Base-by-base conservation (phyloP, 2,329 filamentous ascomycete species). In the Ophiostoma novo-ulmi region DNA sequence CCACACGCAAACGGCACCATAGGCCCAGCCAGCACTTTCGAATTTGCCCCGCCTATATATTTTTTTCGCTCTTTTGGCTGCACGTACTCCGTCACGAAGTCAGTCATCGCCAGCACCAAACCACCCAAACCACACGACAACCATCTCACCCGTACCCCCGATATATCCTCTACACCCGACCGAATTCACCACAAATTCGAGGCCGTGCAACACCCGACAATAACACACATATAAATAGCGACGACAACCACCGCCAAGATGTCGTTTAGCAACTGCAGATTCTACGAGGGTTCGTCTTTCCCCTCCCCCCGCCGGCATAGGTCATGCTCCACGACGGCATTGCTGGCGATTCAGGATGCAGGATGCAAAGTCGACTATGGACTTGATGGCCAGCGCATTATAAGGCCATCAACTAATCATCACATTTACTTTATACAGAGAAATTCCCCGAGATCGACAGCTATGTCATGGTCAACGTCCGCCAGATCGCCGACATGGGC, bases 401-500 rank as follows among this genome's bases (percentile, higher is more conserved):
- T 14, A 38, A 38, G 35, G 14, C 35, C 63, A 39, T 39, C 63
- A 14, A 20, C 63, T 65, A 39, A 65, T 20, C 1, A 5, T 20
- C 8, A 38, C 61, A 22, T 65, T 65, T 67, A 17, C 44, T 20
- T 44, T 14, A 5, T 83, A 36, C 70, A 75, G 86, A 88, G 74
- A 88, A 89, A 79, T 96, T 91, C 79, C 93, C 93, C 72, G 95
- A 98, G 87, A 94, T 99, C 80, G 95, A 99, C 84, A 97, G 93
- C 86, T 98, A 97, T 83, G 96, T 99, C 80, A 99, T 99, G 95
- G 95, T 99, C 81, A 99, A 98, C 82, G 95, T 76, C 61, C 73
- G 73, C 88, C 93, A 95, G 91, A 99, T 99, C 80, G 95, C 95
- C 81, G 96, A 99, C 83, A 99, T 99, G 96, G 95, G 95, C 81